Evolutionary conservation across 1,139 yeast genomes (phyloP).

Genomic region (Citeromyces hawaiiensis): DNA sequence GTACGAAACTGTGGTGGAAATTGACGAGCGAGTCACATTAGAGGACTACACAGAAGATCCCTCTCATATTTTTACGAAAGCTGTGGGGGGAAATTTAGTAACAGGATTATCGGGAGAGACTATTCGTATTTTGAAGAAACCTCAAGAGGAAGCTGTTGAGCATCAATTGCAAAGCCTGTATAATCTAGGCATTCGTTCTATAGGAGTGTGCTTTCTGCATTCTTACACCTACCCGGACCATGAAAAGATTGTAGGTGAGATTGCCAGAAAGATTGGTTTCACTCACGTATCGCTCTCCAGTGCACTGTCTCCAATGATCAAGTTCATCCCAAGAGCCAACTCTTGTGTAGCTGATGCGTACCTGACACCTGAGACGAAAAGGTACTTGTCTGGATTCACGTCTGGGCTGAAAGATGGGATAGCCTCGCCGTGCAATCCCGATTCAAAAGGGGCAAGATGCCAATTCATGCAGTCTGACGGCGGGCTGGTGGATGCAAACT

Average conservation of each 20-base stretch:
- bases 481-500: slow-evolving; percentile 30
- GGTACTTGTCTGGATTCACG: slow-evolving; percentile 47
- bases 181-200: slow-evolving; percentile 42
- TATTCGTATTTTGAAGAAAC: slow-evolving; percentile 36
- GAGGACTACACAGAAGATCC: slow-evolving; percentile 59
- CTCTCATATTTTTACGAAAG: slow-evolving; percentile 16
- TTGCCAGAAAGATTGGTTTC: slow-evolving; percentile 51
- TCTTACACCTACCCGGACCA: slow-evolving; percentile 60
- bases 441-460: slow-evolving; percentile 12
- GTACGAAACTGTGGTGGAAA: slow-evolving; percentile 49
- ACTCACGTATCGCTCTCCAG: slow-evolving; percentile 51
- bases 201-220: slow-evolving; percentile 59
- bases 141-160: slow-evolving; percentile 27
- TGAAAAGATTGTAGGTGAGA: slow-evolving; percentile 39
- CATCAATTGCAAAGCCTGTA: slow-evolving; percentile 26
- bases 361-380: slow-evolving; percentile 57
- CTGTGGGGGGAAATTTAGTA: slow-evolving; percentile 19
- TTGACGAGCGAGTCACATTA: slow-evolving; percentile 61
- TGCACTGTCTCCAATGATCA: slow-evolving; percentile 61
- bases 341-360: slow-evolving; percentile 71
- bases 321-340: slow-evolving; percentile 57
- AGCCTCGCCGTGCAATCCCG: slow-evolving; percentile 16
- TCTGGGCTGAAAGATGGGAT: slow-evolving; percentile 44
- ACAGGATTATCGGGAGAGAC: slow-evolving; percentile 54
- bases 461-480: slow-evolving; percentile 55